These are phyloP conservation scores for Choanephora cucurbitarum DNA, from an alignment of 371 early-diverging fungal species.

Conservation along the genomic window DNA sequence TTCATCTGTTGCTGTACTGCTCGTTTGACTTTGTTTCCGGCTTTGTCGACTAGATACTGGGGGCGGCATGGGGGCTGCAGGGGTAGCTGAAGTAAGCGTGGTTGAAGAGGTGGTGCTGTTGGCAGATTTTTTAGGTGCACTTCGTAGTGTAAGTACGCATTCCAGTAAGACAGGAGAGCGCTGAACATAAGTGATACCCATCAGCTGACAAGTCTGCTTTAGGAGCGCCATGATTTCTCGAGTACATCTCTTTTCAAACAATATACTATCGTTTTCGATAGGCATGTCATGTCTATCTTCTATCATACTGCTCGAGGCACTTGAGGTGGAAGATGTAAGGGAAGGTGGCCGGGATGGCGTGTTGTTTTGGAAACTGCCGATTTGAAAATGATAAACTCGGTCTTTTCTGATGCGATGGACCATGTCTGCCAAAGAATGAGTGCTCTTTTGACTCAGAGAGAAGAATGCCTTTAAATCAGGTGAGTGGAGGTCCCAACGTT, in stretches of 20 bases:
- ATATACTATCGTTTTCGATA: slow-evolving; percentile 11
- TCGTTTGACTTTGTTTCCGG: slow-evolving; percentile 22
- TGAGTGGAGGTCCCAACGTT: slow-evolving; percentile 33
- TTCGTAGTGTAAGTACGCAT: slow-evolving; percentile 43
- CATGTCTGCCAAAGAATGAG: slow-evolving; percentile 22
- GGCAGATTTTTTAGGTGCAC: slow-evolving; percentile 16
- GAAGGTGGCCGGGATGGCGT: slow-evolving; percentile 30
- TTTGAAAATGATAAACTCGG: slow-evolving; percentile 43
- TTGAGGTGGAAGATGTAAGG: slow-evolving; percentile 28
- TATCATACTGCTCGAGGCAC: slow-evolving; percentile 16
- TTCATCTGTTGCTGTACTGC: slow-evolving; percentile 13
- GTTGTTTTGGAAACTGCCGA: slow-evolving; percentile 11
- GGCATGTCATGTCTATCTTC: slow-evolving; percentile 11
- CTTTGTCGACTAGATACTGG: not conserved
- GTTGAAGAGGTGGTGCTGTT: slow-evolving; percentile 4
- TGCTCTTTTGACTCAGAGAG: slow-evolving; percentile 14
- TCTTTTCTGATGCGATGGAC: slow-evolving; percentile 40
- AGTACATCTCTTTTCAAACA: slow-evolving; percentile 8
- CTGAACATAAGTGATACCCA: slow-evolving; percentile 45
- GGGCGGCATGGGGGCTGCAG: not conserved
- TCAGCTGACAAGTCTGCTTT: slow-evolving; percentile 39
- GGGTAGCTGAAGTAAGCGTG: not conserved
- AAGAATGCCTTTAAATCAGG: slow-evolving; percentile 19
- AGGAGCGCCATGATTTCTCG: slow-evolving; percentile 35
- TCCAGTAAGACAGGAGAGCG: slow-evolving; percentile 23